Conservation (phyloP, 495 filamentous ascomycete genomes). For the Wilcoxina mikolae region DNA sequence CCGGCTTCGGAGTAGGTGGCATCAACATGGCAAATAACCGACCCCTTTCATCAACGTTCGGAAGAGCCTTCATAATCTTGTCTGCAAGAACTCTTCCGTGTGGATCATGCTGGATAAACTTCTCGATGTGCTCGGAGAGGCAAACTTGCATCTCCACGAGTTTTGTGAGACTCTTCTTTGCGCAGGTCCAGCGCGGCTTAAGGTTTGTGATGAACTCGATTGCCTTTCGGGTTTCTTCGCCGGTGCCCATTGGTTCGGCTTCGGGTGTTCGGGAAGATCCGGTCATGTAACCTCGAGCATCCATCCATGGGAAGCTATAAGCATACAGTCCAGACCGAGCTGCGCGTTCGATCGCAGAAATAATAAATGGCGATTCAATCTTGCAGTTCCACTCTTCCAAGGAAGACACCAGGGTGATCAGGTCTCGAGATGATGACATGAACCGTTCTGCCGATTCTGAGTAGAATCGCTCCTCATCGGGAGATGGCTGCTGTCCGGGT, state of each 20-base stretch:
- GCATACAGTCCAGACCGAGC: slow-evolving; percentile 52
- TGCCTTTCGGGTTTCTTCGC: slow-evolving; percentile 36
- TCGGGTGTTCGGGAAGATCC: slow-evolving; percentile 25
- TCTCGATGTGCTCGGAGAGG: slow-evolving; percentile 34
- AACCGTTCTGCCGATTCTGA: slow-evolving; percentile 56
- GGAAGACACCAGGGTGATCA: slow-evolving; percentile 60
- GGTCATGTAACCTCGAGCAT: slow-evolving; percentile 47
- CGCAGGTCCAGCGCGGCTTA: slow-evolving; percentile 53
- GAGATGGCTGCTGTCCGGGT: slow-evolving; percentile 38
- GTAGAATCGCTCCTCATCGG: slow-evolving; percentile 36
- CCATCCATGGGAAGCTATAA: slow-evolving; percentile 64
- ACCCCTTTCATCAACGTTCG: slow-evolving; percentile 12
- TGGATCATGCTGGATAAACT: slow-evolving; percentile 25
- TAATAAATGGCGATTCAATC: slow-evolving; percentile 65
- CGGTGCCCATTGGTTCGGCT: slow-evolving; percentile 21
- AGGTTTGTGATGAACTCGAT: slow-evolving; percentile 46
- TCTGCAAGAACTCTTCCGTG: slow-evolving; percentile 30
- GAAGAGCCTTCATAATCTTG: slow-evolving; percentile 8
- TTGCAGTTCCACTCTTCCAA: slow-evolving; percentile 55
- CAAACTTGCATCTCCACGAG: slow-evolving; percentile 53
- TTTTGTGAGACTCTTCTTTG: slow-evolving; percentile 53
- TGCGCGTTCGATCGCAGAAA: slow-evolving; percentile 72
- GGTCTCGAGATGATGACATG: slow-evolving; percentile 56
- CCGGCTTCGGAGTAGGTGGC: slow-evolving; percentile 33
- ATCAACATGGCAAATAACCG: slow-evolving; percentile 27